phyloP scores from a whole-genome alignment of 768 basidiomycete species.

The Podaxis pistillaris region DNA sequence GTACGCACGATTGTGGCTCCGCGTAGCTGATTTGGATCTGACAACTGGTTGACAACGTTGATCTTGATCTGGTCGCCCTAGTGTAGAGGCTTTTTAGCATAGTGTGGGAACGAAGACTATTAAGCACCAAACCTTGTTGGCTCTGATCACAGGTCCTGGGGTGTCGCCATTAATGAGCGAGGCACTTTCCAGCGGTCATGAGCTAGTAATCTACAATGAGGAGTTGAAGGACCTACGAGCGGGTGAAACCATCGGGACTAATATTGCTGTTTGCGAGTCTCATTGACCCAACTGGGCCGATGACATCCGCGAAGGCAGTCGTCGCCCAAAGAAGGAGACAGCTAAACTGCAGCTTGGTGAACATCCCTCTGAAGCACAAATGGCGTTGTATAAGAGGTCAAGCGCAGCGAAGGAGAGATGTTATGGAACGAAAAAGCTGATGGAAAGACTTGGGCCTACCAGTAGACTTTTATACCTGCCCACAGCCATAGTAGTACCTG shows the following conservation, averaged over 20 bases:
- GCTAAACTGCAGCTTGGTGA: background rate
- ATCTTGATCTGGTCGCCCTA: slow-evolving; percentile 40
- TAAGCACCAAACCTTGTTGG: slow-evolving; percentile 10
- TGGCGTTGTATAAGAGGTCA: background rate
- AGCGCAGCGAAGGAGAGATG: background rate
- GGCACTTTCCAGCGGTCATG: slow-evolving; percentile 1
- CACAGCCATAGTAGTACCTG: background rate
- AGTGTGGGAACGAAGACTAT: too few relatives aligned
- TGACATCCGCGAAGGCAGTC: background rate
- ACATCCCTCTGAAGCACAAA: background rate
- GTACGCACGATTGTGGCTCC: slow-evolving; percentile 46
- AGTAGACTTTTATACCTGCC: background rate
- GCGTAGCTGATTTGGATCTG: slow-evolving; percentile 45
- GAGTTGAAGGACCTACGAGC: slow-evolving; percentile 12
- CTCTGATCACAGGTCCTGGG: slow-evolving; percentile 18
- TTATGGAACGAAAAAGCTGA: background rate
- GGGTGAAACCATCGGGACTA: slow-evolving; percentile 14
- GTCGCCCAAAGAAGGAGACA: background rate
- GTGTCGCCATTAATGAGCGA: slow-evolving; percentile 9
- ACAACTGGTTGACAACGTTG: slow-evolving; percentile 46
- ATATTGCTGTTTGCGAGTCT: slow-evolving; percentile 9
- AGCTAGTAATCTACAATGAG: background rate
- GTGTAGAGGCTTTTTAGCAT: background rate
- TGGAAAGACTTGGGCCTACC: too few relatives aligned
- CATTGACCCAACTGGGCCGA: slow-evolving; percentile 8